Conservation (phyloP, 495 filamentous ascomycete genomes). For the Talaromyces adpressus region DNA sequence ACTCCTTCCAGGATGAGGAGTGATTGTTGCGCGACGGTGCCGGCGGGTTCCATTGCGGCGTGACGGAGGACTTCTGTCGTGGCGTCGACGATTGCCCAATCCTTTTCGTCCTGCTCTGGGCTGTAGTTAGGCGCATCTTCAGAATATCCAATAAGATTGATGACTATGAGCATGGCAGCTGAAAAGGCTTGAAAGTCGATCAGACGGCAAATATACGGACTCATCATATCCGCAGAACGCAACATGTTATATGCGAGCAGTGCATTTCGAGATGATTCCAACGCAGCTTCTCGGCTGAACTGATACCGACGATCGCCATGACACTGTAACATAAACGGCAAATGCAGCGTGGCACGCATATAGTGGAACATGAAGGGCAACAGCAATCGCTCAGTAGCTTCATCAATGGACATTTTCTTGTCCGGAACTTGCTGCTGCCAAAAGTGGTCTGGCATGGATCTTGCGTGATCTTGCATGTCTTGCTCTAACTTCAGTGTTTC, state of each 20-base stretch:
- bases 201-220: conserved; percentile 42
- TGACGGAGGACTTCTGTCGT: conserved; percentile 33
- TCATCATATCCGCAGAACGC: conserved; percentile 21
- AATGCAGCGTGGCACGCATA: conserved; percentile 38
- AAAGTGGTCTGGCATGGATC: conserved; percentile 28
- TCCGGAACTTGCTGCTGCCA: conserved; percentile 15
- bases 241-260: conserved; percentile 36
- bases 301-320: conserved; percentile 30
- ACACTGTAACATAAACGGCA: conserved; percentile 49
- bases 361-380: conserved; percentile 41
- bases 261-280: conserved; percentile 42
- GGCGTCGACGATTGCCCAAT: conserved; percentile 38
- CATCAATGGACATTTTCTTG: conserved; percentile 11
- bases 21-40: conserved; percentile 42
- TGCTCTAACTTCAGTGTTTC: conserved; percentile 40
- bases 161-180: conserved; percentile 39
- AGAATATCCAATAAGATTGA: conserved; percentile 38
- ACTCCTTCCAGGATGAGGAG: conserved; percentile 37
- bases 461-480: conserved; percentile 34
- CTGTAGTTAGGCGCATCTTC: conserved; percentile 17
- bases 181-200: conserved; percentile 51
- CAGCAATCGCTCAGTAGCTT: conserved; percentile 28
- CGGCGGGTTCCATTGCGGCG: conserved; percentile 32
- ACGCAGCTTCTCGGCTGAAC: conserved; percentile 31
- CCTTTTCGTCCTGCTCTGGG: conserved; percentile 30